Base-by-base conservation (phyloP, 2,329 filamentous ascomycete species). In the Xylaria hypoxylon region DNA sequence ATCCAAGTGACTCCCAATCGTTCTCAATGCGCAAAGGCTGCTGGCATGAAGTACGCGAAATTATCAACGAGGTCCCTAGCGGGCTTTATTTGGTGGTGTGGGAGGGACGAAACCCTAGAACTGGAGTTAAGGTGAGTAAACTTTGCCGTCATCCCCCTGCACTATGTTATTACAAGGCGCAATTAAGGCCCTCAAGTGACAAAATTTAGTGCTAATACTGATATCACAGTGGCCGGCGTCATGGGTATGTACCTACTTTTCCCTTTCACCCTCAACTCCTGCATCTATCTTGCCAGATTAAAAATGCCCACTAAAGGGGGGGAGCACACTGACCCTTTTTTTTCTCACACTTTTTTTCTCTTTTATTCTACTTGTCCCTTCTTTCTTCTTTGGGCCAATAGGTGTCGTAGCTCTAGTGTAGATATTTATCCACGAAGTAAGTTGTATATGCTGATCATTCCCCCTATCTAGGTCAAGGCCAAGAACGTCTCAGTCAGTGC, bases 41-140 rank as follows among this genome's bases (percentile, higher is more conserved):
- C 24, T 77, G 73, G 73, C 67, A 76, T 38, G 24, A 55, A 4
- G 61, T 77, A 6, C 66, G 63, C 17, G 59, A 68, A 11, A 75
- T 77, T 44, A 48, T 73, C 22, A 60, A 62, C 13, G 71, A 76
- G 55, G 60, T 44, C 4, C 57, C 63, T 28, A 40, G 59, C 5
- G 66, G 44, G 10, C 42, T 65, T 8, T 77, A 75, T 62, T 65
- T 77, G 5, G 71, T 77, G 1, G 74, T 76, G 51, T 77, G 75
- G 75, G 72, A 75, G 33, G 74, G 74, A 5, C 19, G 19, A 10
- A 68, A 76, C 38, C 71, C 73, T 13, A 68, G 64, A 3, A 73
- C 74, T 2, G 74, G 74, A 7, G 26, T 59, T 4, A 59, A 63
- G 31, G 64, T 63, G 17, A 63, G 59, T 59, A 11, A 24, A 24